Percentiles rank a stretch among this genome's conserved stretches.
Evolutionary conservation across 1,284 basidiomycete species (phyloP).

Genomic region (Melanopsichium pennsylvanicum): DNA sequence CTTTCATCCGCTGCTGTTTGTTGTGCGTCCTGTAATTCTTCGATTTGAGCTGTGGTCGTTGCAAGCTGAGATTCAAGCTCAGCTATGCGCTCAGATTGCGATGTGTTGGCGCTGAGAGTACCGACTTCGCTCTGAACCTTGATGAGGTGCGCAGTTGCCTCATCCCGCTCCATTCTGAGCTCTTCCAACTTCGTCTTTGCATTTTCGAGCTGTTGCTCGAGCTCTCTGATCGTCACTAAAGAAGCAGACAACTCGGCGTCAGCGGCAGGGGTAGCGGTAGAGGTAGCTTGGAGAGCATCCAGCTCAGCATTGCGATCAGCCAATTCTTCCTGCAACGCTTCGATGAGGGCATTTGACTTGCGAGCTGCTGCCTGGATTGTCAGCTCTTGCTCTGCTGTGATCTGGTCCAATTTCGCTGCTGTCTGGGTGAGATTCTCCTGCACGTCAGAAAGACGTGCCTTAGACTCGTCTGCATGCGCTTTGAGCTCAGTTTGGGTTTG

Average conservation of each 20-base stretch:
- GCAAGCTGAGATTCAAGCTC: conserved; percentile 5
- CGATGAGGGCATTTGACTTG: conserved; percentile 16
- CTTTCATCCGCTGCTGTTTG: no score
- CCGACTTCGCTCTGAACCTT: no score
- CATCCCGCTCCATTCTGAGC: not conserved
- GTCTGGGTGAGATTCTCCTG: conserved; percentile 13
- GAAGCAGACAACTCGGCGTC: no score
- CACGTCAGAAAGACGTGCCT: no score
- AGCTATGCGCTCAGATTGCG: not conserved
- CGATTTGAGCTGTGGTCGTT: not conserved
- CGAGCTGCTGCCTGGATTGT: conserved; percentile 14
- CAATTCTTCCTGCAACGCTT: conserved; percentile 5
- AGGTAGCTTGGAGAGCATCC: no score
- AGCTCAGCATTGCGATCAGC: no score
- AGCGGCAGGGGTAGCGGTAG: no score
- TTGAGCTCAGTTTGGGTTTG: not conserved
- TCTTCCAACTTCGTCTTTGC: not conserved
- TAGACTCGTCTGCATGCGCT: not conserved
- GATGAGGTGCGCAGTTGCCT: no score
- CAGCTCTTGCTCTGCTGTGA: conserved; percentile 20
- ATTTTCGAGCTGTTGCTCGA: no score
- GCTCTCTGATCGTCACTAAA: no score
- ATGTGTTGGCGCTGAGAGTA: no score
- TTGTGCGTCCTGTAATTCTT: not conserved
- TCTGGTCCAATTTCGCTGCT: conserved; percentile 16